A percentile compares a stretch with the other conserved stretches of the same genome.
Conservation (phyloP, 2,329 filamentous ascomycete genomes). For the Cladosporium sp. region DNA sequence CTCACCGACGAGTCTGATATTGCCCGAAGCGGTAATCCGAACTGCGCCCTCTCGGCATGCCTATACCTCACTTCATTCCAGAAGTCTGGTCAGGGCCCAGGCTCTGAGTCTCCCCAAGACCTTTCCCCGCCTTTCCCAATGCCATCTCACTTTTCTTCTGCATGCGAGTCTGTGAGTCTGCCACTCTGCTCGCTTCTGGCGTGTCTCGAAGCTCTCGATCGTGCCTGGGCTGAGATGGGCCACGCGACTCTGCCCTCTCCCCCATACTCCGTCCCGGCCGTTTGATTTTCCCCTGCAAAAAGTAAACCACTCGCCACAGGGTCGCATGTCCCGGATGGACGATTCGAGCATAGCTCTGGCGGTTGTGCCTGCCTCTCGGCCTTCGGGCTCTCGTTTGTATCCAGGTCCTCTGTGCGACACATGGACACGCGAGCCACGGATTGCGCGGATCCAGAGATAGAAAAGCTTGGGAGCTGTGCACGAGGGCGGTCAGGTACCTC, state of each 20-base stretch:
- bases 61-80: not conserved
- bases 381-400: not conserved
- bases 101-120: conserved; percentile 3
- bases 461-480: conserved; percentile 8
- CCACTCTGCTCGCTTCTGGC: no score
- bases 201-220: no score
- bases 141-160: not conserved
- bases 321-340: conserved; percentile 5
- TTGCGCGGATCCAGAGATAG: not conserved
- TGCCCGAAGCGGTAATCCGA: no score
- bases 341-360: conserved; percentile 4
- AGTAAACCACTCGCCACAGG: not conserved
- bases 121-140: conserved; percentile 1
- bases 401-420: not conserved
- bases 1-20: not conserved
- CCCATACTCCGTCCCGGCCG: conserved; percentile 1
- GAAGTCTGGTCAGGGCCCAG: conserved; percentile 5
- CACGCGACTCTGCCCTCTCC: not conserved
- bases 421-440: conserved; percentile 6
- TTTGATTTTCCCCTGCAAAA: not conserved
- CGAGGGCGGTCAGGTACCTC: not conserved
- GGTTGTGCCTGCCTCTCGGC: conserved; percentile 5
- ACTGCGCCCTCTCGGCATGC: no score
- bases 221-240: no score
- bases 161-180: not conserved